A percentile compares a stretch with the other conserved stretches of the same genome.
These are phyloP conservation scores for Panicum hallii DNA, from an alignment of 202 grass and related monocot species.

Conservation along the genomic window DNA sequence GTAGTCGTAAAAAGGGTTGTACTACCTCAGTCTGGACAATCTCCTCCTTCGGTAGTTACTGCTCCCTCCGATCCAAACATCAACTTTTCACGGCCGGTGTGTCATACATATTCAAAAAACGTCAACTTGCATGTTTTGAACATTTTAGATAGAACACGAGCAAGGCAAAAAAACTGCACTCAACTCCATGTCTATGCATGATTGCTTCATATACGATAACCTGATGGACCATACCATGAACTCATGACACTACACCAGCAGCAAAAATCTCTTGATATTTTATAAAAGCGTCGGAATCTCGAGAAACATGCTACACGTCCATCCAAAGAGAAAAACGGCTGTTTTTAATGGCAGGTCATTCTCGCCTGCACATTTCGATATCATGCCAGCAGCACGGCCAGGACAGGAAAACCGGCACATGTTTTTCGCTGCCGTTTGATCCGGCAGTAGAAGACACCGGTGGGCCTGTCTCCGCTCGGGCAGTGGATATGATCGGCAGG, in stretches of 20 bases:
- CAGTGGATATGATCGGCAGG: conserved; percentile 24
- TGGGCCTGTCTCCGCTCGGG: background rate
- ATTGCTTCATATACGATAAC: background rate
- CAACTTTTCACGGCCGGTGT: no score
- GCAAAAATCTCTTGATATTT: conserved; percentile 26
- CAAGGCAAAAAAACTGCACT: background rate
- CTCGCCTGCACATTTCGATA: background rate
- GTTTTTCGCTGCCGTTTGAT: background rate
- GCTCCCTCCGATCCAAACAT: no score
- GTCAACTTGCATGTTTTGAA: background rate
- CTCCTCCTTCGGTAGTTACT: no score
- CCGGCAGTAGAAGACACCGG: background rate
- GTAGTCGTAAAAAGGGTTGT: background rate
- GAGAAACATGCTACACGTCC: background rate
- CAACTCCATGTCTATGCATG: background rate
- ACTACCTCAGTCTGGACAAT: no score
- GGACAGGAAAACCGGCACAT: conserved; percentile 11
- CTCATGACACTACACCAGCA: background rate
- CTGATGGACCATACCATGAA: background rate
- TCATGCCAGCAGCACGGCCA: background rate
- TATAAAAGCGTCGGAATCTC: background rate
- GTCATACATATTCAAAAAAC: background rate
- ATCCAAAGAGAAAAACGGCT: background rate
- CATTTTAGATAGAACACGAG: background rate
- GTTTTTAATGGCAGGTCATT: background rate